Conservation (phyloP, 129 eudicot species). For the sunflower (Helianthus annuus) region HanXRQr2.0-SUNRISE NC_035447.2:169550213-169550712, state of each 20-base stretch:
- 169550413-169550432: conserved; percentile 51
- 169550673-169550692: neutral
- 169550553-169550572: neutral
- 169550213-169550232: no score
- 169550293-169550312: no score
- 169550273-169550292: no score
- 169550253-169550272: no score
- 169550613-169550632: neutral
- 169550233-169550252: no score
- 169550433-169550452: neutral
- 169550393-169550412: conserved; percentile 48
- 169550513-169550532: neutral
- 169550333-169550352: conserved; percentile 12
- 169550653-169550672: neutral
- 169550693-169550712: no score
- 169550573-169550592: neutral
- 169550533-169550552: neutral
- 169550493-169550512: conserved; percentile 17
- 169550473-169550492: neutral
- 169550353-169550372: conserved; percentile 34
- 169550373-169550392: conserved; percentile 40
- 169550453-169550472: conserved; percentile 12
- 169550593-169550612: neutral
- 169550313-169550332: conserved; percentile 41
- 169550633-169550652: neutral